phyloP scores from a whole-genome alignment of 2,329 filamentous ascomycete genomes.

The Microthyrium microscopicum region DNA sequence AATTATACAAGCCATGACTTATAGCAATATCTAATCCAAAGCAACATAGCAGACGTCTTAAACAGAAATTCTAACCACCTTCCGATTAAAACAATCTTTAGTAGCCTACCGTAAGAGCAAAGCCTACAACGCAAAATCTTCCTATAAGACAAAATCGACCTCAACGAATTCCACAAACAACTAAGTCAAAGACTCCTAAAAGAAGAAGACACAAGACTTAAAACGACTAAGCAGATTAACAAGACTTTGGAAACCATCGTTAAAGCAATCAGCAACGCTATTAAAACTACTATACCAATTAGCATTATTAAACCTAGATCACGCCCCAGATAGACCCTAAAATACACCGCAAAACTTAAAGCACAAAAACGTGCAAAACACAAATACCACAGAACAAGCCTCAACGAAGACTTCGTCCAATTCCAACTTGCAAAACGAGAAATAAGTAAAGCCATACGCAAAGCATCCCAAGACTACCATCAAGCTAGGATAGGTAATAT shows the following conservation, averaged over 20 bases:
- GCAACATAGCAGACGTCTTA: too few relatives aligned
- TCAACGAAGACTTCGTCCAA: not conserved
- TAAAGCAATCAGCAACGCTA: constrained; percentile 8
- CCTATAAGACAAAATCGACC: constrained; percentile 7
- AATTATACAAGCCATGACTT: too few relatives aligned
- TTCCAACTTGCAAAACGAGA: constrained; percentile 1
- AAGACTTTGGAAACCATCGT: constrained; percentile 9
- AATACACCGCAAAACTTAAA: constrained; percentile 9
- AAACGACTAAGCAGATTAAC: constrained; percentile 8
- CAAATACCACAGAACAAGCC: not conserved
- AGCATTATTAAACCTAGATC: constrained; percentile 1
- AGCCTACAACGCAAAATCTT: constrained; percentile 4
- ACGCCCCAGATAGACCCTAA: constrained; percentile 9
- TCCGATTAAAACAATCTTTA: constrained; percentile 11
- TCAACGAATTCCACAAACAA: constrained; percentile 3
- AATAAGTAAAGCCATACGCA: constrained; percentile 6
- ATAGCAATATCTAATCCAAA: too few relatives aligned
- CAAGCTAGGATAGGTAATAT: constrained; percentile 9
- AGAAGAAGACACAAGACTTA: constrained; percentile 9
- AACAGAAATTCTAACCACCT: constrained; percentile 14
- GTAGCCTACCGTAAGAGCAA: constrained; percentile 7
- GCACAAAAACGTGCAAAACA: constrained; percentile 11
- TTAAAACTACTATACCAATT: constrained; percentile 8
- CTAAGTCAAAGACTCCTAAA: constrained; percentile 9
- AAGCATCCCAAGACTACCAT: constrained; percentile 7